These are phyloP conservation scores for Fermentozyma sake DNA, from an alignment of 1,139 yeast species.

Conservation along the genomic window DNA sequence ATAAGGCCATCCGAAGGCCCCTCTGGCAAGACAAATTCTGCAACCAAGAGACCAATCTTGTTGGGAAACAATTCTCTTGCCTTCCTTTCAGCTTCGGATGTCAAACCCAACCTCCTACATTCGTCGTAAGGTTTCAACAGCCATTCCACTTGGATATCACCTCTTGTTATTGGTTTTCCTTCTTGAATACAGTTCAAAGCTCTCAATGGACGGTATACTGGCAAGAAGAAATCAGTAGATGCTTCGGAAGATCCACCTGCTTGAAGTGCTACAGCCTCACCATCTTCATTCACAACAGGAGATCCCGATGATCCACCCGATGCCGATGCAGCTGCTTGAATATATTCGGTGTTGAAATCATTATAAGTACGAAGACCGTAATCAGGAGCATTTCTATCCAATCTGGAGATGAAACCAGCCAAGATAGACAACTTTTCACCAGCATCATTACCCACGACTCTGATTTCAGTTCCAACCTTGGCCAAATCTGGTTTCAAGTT, in stretches of 20 bases:
- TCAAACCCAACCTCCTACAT: conserved; percentile 81
- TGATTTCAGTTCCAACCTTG: conserved; percentile 81
- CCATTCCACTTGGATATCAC: conserved; percentile 90
- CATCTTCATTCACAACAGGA: conserved; percentile 87
- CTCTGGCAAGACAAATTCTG: conserved; percentile 76
- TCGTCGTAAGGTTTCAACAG: conserved; percentile 82
- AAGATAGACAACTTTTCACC: conserved; percentile 89
- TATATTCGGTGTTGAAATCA: conserved; percentile 93
- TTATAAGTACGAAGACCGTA: conserved; percentile 87
- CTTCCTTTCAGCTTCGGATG: conserved; percentile 64
- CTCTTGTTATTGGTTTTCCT: conserved; percentile 55
- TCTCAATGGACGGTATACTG: conserved; percentile 76
- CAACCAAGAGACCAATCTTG: conserved; percentile 78
- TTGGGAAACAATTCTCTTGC: conserved; percentile 71
- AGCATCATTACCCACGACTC: conserved; percentile 95
- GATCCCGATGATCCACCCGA: conserved; percentile 96
- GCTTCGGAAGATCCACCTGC: conserved; percentile 94
- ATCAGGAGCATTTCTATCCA: conserved; percentile 93
- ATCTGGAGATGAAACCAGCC: conserved; percentile 83
- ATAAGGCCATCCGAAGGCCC: conserved; percentile 79
- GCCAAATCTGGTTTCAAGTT: conserved; percentile 78
- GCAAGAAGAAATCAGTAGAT: conserved; percentile 88
- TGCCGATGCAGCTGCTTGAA: conserved; percentile 95
- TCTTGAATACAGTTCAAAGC: conserved; percentile 73
- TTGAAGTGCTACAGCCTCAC: conserved; percentile 84